A percentile compares a stretch with the other conserved stretches of the same genome.
phyloP scores from a whole-genome alignment of 371 early-diverging fungal species.

The Rhizopus microsporus region DNA sequence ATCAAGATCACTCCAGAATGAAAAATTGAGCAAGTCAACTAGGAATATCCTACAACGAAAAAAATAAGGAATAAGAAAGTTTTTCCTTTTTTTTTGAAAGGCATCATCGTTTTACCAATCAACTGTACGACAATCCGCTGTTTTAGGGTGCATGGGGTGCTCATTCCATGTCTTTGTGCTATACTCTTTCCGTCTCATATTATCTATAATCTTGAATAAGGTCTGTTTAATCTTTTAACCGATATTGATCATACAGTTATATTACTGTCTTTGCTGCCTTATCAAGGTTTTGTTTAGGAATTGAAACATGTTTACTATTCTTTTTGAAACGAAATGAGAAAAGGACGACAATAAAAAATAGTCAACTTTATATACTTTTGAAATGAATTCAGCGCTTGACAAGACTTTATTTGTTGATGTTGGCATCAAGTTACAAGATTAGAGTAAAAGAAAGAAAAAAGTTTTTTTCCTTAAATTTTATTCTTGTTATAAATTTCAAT shows the following conservation, averaged over 20 bases:
- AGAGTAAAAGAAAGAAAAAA: too few species aligned
- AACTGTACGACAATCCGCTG: conserved; percentile 55
- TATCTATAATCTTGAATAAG: conserved; percentile 53
- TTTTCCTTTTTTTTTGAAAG: neutral
- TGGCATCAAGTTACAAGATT: neutral
- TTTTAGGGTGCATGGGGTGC: conserved; percentile 72
- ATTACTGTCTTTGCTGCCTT: conserved; percentile 55
- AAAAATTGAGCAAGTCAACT: conserved; percentile 86
- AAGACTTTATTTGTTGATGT: conserved; percentile 38
- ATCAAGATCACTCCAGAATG: conserved; percentile 81
- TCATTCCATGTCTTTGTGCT: conserved; percentile 75
- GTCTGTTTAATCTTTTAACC: conserved; percentile 2
- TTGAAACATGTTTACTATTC: conserved; percentile 65
- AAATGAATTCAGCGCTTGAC: conserved; percentile 62
- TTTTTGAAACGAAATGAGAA: conserved; percentile 14
- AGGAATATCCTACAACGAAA: conserved; percentile 70
- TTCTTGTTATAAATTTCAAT: too few species aligned
- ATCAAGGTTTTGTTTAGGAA: conserved; percentile 58
- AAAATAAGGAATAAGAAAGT: neutral
- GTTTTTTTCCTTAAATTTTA: too few species aligned
- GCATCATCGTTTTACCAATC: conserved; percentile 54
- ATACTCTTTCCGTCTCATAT: conserved; percentile 66
- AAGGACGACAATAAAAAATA: neutral
- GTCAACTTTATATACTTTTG: conserved; percentile 33
- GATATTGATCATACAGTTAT: neutral